phyloP scores from a whole-genome alignment of 805 yeast genomes.

The Candida silvicultrix region DNA sequence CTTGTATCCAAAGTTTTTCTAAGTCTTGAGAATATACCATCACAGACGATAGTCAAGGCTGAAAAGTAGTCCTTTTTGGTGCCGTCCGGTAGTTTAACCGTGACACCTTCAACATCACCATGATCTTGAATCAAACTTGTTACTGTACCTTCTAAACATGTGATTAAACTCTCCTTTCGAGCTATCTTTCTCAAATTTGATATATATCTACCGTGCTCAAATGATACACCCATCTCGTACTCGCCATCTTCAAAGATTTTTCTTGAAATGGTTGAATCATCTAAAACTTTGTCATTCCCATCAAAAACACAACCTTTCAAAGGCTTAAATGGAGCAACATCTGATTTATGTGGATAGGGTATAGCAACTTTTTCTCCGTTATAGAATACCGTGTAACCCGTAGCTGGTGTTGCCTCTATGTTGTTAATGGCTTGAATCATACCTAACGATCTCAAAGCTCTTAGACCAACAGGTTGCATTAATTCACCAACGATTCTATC shows the following conservation, averaged over 20 bases:
- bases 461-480: conserved; percentile 94
- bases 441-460: conserved; percentile 76
- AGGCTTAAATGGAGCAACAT: conserved; percentile 37
- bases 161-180: conserved; percentile 62
- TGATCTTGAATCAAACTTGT: conserved; percentile 51
- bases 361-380: conserved; percentile 50
- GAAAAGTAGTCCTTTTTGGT: conserved; percentile 42
- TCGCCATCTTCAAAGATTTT: conserved; percentile 54
- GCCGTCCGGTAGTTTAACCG: conserved; percentile 41
- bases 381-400: conserved; percentile 78
- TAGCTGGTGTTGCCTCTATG: conserved; percentile 70
- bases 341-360: conserved; percentile 65
- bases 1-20: conserved; percentile 63
- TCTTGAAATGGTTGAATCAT: conserved; percentile 42
- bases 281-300: conserved; percentile 50
- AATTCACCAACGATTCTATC: conserved; percentile 97
- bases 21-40: conserved; percentile 92
- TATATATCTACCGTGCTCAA: conserved; percentile 89
- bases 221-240: conserved; percentile 68
- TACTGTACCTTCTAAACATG: conserved; percentile 81
- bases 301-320: conserved; percentile 49
- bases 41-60: conserved; percentile 72
- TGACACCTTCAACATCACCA: conserved; percentile 70
- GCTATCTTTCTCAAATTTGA: conserved; percentile 71
- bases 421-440: conserved; percentile 68